Evolutionary conservation across 1,284 basidiomycete genomes (phyloP).

Genomic region (Ustilago nuda): DNA sequence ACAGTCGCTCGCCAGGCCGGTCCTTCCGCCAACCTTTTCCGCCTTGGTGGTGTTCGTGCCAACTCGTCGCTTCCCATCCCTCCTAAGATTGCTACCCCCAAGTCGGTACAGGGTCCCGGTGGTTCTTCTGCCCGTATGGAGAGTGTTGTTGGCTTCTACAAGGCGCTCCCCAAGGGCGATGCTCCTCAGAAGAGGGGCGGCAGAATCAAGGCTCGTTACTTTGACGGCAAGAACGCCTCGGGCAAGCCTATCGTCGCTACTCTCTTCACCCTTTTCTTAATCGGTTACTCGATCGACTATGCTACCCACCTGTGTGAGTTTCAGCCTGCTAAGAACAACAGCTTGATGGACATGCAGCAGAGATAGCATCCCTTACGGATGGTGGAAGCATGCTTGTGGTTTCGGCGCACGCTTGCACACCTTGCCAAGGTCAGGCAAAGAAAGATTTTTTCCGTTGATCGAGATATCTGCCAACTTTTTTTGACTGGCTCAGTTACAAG

Average conservation of each 20-base stretch:
- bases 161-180: conserved; percentile 81
- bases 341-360: neutral
- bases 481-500: neutral
- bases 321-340: neutral
- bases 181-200: conserved; percentile 77
- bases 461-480: neutral
- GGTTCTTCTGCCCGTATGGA: conserved; percentile 83
- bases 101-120: conserved; percentile 81
- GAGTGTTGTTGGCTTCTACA: conserved; percentile 92
- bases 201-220: conserved; percentile 80
- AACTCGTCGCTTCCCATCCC: conserved; percentile 76
- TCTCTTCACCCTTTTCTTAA: conserved; percentile 80
- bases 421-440: neutral
- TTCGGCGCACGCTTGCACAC: neutral
- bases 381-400: neutral
- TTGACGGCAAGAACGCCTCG: conserved; percentile 85
- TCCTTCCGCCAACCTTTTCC: conserved; percentile 12
- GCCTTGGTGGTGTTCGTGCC: conserved; percentile 39
- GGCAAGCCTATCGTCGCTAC: conserved; percentile 79
- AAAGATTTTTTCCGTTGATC: neutral
- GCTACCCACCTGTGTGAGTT: conserved; percentile 59
- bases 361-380: neutral
- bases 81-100: conserved; percentile 92
- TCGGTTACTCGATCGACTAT: conserved; percentile 75
- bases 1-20: conserved; percentile 17